A percentile compares a stretch with the other conserved stretches of the same genome.
Conservation (phyloP, 78 protist species). For the Thecamonas trahens region DNA sequence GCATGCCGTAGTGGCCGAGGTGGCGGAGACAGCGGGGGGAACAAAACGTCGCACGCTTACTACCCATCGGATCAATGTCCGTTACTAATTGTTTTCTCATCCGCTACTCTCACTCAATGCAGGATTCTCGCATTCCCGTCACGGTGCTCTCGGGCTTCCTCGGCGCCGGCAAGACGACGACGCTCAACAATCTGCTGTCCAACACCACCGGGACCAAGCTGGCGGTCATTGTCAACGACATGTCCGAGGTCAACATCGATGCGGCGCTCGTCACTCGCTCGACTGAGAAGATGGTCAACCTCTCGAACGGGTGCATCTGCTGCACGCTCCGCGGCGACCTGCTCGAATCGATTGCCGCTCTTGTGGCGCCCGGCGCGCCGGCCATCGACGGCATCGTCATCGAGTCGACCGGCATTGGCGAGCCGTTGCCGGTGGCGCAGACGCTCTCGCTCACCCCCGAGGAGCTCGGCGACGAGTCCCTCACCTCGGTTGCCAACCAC, state of each 20-base stretch:
- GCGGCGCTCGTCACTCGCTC: conserved; percentile 33
- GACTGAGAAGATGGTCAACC: conserved; percentile 65
- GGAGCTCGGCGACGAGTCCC: background rate
- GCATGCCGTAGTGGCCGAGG: too few relatives aligned
- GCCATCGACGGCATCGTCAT: conserved; percentile 32
- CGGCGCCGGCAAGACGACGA: conserved; percentile 85
- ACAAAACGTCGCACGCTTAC: too few relatives aligned
- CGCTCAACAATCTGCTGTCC: conserved; percentile 46
- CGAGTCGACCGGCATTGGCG: conserved; percentile 60
- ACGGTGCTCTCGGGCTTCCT: conserved; percentile 80
- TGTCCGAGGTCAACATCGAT: conserved; percentile 77
- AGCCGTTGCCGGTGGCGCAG: conserved; percentile 87
- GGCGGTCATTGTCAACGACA: conserved; percentile 73
- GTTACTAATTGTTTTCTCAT: too few relatives aligned
- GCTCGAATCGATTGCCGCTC: conserved; percentile 24
- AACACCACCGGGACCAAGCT: too few relatives aligned
- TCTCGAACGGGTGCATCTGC: conserved; percentile 89
- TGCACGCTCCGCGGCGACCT: conserved; percentile 84
- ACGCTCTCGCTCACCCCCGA: conserved; percentile 59
- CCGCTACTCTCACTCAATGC: too few relatives aligned
- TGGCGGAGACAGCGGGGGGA: too few relatives aligned
- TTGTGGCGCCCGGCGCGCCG: conserved; percentile 18
- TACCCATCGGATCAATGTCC: too few relatives aligned
- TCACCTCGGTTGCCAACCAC: conserved; percentile 14
- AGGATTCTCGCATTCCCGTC: too few relatives aligned